Evolutionary conservation across 371 early-diverging fungal genomes (phyloP).

Genomic region (Sporodiniella umbellata): DNA sequence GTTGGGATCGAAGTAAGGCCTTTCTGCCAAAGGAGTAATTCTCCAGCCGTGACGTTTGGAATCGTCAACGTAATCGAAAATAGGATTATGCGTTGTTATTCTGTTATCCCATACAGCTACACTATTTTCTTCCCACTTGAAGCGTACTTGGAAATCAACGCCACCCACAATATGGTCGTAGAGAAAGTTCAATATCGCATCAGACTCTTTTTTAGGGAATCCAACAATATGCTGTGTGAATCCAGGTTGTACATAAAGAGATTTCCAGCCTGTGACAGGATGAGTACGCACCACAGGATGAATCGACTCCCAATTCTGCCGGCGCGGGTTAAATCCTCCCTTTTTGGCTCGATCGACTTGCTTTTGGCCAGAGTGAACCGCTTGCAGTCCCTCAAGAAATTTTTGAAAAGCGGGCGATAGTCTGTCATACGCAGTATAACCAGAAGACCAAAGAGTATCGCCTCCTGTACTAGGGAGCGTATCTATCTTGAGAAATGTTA

Average conservation of each 20-base stretch:
- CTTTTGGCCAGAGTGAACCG: conserved; percentile 55
- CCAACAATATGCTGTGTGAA: conserved; percentile 61
- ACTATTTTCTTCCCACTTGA: conserved; percentile 56
- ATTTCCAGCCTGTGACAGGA: conserved; percentile 70
- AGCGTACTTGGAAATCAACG: conserved; percentile 63
- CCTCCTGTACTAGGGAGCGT: conserved; percentile 55
- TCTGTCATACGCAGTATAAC: conserved; percentile 59
- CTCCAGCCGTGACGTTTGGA: conserved; percentile 46
- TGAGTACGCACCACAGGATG: conserved; percentile 68
- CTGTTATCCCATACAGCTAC: conserved; percentile 74
- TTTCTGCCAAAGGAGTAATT: conserved; percentile 50
- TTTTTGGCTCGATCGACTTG: conserved; percentile 35
- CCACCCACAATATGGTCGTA: conserved; percentile 37
- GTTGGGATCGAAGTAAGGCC: conserved; percentile 56
- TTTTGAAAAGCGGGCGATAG: conserved; percentile 56
- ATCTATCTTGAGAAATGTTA: conserved; percentile 56
- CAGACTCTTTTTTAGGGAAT: conserved; percentile 51
- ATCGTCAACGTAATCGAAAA: conserved; percentile 51
- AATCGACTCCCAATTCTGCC: conserved; percentile 33
- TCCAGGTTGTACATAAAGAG: conserved; percentile 60
- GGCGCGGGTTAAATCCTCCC: conserved; percentile 41
- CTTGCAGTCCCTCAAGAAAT: conserved; percentile 60
- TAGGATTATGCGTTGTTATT: conserved; percentile 48
- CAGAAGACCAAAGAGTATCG: conserved; percentile 56
- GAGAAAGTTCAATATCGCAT: conserved; percentile 51